Evolutionary conservation across 169 alveolate species (phyloP).

Genomic region (Babesia sp.): DNA sequence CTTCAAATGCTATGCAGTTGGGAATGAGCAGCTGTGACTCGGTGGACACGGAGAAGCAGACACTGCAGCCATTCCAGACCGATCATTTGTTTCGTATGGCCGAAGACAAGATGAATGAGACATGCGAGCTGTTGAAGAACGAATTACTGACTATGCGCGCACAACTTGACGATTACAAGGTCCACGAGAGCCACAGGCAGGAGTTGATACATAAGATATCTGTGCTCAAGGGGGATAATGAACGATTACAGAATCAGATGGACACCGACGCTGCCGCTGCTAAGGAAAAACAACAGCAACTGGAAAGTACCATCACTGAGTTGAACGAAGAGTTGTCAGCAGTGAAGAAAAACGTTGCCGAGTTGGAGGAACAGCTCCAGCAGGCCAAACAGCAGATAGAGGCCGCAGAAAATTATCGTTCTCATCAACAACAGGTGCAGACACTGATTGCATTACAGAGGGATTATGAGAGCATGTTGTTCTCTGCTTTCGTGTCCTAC

Average conservation of each 20-base stretch:
- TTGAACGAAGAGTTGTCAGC: background rate
- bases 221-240: background rate
- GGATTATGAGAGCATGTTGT: conserved; percentile 50
- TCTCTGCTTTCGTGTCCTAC: conserved; percentile 44
- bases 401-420: background rate
- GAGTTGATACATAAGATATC: conserved; percentile 10
- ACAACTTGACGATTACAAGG: conserved; percentile 9
- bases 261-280: background rate
- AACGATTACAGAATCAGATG: background rate
- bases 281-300: background rate
- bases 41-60: background rate
- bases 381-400: conserved; percentile 18
- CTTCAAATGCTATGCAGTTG: too few relatives aligned
- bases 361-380: conserved; percentile 7
- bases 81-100: conserved; percentile 5
- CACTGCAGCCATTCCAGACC: background rate
- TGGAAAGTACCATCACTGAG: conserved; percentile 9
- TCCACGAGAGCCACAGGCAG: conserved; percentile 2
- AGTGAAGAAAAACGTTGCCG: background rate
- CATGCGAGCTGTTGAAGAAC: conserved; percentile 20
- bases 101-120: conserved; percentile 31
- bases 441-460: conserved; percentile 29
- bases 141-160: conserved; percentile 4
- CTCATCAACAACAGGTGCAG: conserved; percentile 19
- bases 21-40: background rate